Base-by-base conservation (phyloP, 106 monocot genomes). In the Vanilla planifolia region DNA sequence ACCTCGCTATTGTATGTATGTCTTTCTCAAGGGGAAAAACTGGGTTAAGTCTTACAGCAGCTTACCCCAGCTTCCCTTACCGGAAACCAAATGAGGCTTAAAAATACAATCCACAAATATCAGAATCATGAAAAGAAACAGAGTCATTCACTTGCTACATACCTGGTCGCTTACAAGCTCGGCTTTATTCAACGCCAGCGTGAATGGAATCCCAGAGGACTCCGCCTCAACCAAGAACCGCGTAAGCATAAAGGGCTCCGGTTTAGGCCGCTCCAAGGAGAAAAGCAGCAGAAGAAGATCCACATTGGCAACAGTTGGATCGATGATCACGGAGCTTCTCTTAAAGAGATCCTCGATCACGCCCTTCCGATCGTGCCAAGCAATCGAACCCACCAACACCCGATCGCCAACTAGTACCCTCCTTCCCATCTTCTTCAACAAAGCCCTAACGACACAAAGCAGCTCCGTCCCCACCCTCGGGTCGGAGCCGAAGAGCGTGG, bases 191-290 rank as follows among this genome's bases (percentile, higher is more conserved):
- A 91, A 24, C 11, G 48, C 85, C 34, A 91, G 56, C 48, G 65
- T 77, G 56, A 82, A 26, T 0, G 85, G 90, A 11, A 85, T 82
- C 21, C 76, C 90, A 8, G 76, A 67, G 16, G 79, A 79, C 71
- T 91, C 85, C 17, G 90, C 90, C 72, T 85, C 90, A 5, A 85
- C 79, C 33, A 91, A 43, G 64, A 85, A 91, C 74, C 90, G 59
- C 11, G 90, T 91, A 8, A 91, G 64, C 33, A 43, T 74, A 57
- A 79, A 82, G 11, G 82, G 70, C 60, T 91, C 90, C 34, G 55
- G 47, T 73, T 61, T 67, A 10, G 90, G 90, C 70, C 77, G 73
- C 28, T 79, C 76, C 70, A 91, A 44, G 1, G 90, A 69, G 66
- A 91, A 91, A 37, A 85, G 39, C 9, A 91, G 75, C 28, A 85